These are phyloP conservation scores for Pelargonium myrrhifolium DNA, from an alignment of 441 rosid genomes.

Conservation along the genomic window DNA sequence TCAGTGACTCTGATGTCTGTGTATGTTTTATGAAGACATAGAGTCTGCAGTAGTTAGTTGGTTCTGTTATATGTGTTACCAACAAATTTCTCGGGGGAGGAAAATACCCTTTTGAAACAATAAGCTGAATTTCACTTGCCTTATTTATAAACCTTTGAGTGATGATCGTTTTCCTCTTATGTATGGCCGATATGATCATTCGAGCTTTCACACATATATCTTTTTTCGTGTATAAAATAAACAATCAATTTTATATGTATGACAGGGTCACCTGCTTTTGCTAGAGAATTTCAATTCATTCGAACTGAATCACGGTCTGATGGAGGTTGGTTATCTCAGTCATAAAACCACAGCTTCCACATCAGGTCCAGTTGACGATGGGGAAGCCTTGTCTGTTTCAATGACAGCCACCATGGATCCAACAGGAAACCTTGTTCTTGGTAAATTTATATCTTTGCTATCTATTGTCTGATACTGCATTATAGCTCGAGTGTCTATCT, in stretches of 20 bases:
- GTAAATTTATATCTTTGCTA: slow-evolving; percentile 28
- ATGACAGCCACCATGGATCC: slow-evolving; percentile 78
- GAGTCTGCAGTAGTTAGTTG: too few species aligned
- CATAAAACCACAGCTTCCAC: slow-evolving; percentile 35
- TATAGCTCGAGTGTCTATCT: not conserved
- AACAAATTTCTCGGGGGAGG: too few species aligned
- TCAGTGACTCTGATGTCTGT: not conserved
- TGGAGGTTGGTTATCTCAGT: slow-evolving; percentile 70
- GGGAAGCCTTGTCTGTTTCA: slow-evolving; percentile 50
- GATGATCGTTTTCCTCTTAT: not conserved
- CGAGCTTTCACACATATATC: not conserved
- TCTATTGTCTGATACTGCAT: not conserved
- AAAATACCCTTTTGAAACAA: not conserved
- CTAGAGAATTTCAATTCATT: slow-evolving; percentile 53
- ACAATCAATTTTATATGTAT: slow-evolving; percentile 16
- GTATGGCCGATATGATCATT: not conserved
- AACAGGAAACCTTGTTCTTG: slow-evolving; percentile 67
- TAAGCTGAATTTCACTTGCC: not conserved
- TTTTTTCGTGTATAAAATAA: slow-evolving; percentile 4
- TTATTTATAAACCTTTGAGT: not conserved
- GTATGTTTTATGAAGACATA: not conserved
- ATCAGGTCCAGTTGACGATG: slow-evolving; percentile 34
- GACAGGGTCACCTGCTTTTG: slow-evolving; percentile 82
- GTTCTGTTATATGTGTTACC: too few species aligned
- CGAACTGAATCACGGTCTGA: slow-evolving; percentile 65